Evolutionary conservation across 129 eudicot genomes (phyloP).

Genomic region (Lactuca saligna): DNA sequence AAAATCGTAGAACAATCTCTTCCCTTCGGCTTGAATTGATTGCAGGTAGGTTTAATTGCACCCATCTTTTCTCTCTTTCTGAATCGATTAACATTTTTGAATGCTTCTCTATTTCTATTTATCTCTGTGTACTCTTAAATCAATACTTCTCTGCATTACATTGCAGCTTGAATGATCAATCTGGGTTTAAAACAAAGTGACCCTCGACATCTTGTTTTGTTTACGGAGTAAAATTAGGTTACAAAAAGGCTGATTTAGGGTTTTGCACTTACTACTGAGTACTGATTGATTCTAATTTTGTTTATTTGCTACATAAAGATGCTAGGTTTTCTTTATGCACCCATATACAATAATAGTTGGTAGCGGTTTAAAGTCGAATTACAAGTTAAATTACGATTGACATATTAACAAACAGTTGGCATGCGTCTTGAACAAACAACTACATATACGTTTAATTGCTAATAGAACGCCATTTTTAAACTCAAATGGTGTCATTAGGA

Average conservation of each 20-base stretch:
- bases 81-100: too few species aligned
- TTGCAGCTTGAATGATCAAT: neutral
- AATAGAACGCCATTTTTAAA: too few species aligned
- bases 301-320: conserved; percentile 1
- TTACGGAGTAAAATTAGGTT: conserved; percentile 10
- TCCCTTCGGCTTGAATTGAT: too few species aligned
- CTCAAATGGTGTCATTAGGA: too few species aligned
- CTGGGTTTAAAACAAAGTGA: neutral
- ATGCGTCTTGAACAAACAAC: too few species aligned
- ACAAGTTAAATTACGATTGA: neutral
- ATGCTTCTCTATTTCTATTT: too few species aligned
- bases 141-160: neutral
- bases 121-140: neutral
- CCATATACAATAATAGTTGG: neutral
- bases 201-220: neutral
- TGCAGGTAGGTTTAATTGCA: too few species aligned
- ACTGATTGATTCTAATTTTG: neutral
- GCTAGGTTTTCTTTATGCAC: neutral
- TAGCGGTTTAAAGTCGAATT: neutral
- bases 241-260: neutral
- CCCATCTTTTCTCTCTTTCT: too few species aligned
- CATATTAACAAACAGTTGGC: conserved; percentile 4
- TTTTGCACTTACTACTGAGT: neutral
- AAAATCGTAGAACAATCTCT: too few species aligned
- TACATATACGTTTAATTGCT: neutral